These are phyloP conservation scores for Carex pumila DNA, from an alignment of 176 grass and related monocot species.

Conservation along the genomic window DNA sequence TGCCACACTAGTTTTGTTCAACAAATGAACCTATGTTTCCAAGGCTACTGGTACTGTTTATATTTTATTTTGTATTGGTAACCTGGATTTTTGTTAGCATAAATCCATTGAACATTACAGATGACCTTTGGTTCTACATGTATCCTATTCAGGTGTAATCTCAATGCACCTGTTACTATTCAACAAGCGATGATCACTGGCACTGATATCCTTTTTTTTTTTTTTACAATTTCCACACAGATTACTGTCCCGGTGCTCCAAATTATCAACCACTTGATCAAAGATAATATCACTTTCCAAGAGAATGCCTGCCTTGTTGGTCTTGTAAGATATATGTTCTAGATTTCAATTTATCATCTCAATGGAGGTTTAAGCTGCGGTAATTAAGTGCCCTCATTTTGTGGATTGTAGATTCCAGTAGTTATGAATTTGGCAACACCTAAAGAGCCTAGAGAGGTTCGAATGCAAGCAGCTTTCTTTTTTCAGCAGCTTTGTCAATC, in stretches of 20 bases:
- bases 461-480: conserved; percentile 90
- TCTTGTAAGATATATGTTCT: conserved; percentile 53
- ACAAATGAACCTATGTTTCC: neutral
- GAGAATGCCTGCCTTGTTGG: conserved; percentile 99
- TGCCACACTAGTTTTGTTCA: neutral
- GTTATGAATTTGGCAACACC: conserved; percentile 81
- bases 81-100: neutral
- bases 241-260: conserved; percentile 73
- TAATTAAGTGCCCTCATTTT: neutral
- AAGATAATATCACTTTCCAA: conserved; percentile 67
- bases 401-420: conserved; percentile 66
- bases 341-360: conserved; percentile 10
- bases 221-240: conserved; percentile 35
- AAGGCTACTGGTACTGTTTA: neutral
- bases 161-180: conserved; percentile 16
- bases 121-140: neutral
- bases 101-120: neutral
- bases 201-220: neutral
- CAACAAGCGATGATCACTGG: neutral
- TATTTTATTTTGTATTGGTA: conserved; percentile 1
- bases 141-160: conserved; percentile 9
- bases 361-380: conserved; percentile 13
- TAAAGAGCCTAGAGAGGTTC: conserved; percentile 65
- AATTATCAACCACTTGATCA: conserved; percentile 89
- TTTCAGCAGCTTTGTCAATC: conserved; percentile 91